Conservation (phyloP, 805 yeast species). For the Suhomyces sp. region DNA sequence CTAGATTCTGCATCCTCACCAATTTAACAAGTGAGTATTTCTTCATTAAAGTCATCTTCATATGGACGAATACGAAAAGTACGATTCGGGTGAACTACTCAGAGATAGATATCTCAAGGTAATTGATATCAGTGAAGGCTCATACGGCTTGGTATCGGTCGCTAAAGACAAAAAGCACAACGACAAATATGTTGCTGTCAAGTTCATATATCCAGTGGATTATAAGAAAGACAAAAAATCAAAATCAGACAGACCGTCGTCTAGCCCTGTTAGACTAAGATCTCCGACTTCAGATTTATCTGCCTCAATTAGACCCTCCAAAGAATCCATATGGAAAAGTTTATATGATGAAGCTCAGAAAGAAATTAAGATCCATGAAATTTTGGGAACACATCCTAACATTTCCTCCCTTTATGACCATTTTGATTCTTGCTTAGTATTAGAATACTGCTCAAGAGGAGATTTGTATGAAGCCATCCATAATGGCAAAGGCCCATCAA, state of each 20-base stretch:
- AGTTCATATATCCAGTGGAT: slow-evolving; percentile 69
- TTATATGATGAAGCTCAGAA: slow-evolving; percentile 58
- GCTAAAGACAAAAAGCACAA: slow-evolving; percentile 64
- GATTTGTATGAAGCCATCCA: slow-evolving; percentile 82
- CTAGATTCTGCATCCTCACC: no score
- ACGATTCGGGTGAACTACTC: slow-evolving; percentile 46
- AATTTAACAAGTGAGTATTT: no score
- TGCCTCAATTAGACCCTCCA: slow-evolving; percentile 14
- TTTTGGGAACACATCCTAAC: slow-evolving; percentile 53
- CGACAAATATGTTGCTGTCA: slow-evolving; percentile 71
- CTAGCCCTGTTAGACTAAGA: slow-evolving; percentile 35
- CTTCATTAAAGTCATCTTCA: no score
- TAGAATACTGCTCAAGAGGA: slow-evolving; percentile 87
- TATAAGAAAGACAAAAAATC: slow-evolving; percentile 27
- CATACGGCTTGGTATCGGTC: slow-evolving; percentile 87
- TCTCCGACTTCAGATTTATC: slow-evolving; percentile 1
- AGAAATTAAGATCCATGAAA: slow-evolving; percentile 65
- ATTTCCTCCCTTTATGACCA: slow-evolving; percentile 47
- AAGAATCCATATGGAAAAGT: slow-evolving; percentile 26
- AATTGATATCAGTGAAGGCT: slow-evolving; percentile 82
- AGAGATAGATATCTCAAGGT: slow-evolving; percentile 65
- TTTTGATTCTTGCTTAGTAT: slow-evolving; percentile 52
- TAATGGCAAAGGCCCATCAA: slow-evolving; percentile 58
- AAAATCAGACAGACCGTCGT: slow-evolving; percentile 26
- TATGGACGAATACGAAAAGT: slow-evolving; percentile 43